phyloP scores from a whole-genome alignment of 2,329 filamentous ascomycete genomes.

The Fusarium vanettenii region DNA sequence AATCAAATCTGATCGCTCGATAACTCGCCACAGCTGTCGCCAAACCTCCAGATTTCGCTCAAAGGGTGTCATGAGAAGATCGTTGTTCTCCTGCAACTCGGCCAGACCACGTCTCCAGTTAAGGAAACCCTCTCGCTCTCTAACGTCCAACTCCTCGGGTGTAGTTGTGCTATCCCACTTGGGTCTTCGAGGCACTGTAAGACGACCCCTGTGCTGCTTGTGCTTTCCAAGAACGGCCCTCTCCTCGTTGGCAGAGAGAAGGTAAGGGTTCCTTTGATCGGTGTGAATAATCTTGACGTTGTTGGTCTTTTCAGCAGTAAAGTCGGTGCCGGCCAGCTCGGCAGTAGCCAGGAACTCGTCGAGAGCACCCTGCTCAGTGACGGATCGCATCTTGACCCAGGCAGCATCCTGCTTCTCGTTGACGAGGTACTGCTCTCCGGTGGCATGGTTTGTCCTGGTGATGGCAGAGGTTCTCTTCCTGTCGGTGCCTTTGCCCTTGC shows the following conservation, averaged over 20 bases:
- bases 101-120: conserved; percentile 92
- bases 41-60: conserved; percentile 98
- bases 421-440: conserved; percentile 91
- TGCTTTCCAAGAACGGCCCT: conserved; percentile 82
- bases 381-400: conserved; percentile 99
- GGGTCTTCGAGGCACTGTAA: conserved; percentile 92
- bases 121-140: conserved; percentile 84
- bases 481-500: conserved; percentile 87
- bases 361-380: conserved; percentile 95
- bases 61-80: conserved; percentile 96
- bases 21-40: conserved; percentile 97
- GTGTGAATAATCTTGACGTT: conserved; percentile 99
- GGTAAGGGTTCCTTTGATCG: conserved; percentile 94
- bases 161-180: conserved; percentile 90
- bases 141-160: conserved; percentile 79
- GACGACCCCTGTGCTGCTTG: conserved; percentile 77
- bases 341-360: conserved; percentile 97
- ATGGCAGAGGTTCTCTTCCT: conserved; percentile 75
- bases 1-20: conserved; percentile 93
- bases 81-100: conserved; percentile 92
- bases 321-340: conserved; percentile 97
- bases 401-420: conserved; percentile 91
- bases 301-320: conserved; percentile 98
- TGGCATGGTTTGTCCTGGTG: conserved; percentile 78
- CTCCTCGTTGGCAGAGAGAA: conserved; percentile 89